phyloP scores from a whole-genome alignment of 306 rosid genomes.

The Quillaja saponaria region DNA sequence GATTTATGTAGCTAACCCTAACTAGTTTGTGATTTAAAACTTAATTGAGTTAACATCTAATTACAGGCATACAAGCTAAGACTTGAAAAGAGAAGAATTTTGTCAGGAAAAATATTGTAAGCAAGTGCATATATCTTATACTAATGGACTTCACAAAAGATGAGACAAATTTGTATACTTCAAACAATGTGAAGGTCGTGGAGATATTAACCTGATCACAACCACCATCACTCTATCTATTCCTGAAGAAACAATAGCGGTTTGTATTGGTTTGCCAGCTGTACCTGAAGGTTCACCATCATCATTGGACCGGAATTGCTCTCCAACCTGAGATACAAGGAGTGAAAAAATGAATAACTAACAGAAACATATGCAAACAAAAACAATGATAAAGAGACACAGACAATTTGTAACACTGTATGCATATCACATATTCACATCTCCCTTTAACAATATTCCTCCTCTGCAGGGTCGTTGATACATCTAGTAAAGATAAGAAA shows the following conservation, averaged over 20 bases:
- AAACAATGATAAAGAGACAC: background rate
- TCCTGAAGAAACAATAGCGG: slow-evolving; percentile 85
- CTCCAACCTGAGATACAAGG: slow-evolving; percentile 65
- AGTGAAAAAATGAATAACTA: too few relatives aligned
- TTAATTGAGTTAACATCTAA: too few relatives aligned
- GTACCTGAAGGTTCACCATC: slow-evolving; percentile 96
- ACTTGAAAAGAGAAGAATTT: background rate
- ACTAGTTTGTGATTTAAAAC: too few relatives aligned
- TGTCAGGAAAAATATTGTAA: background rate
- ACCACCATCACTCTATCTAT: slow-evolving; percentile 96
- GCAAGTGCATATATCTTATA: background rate
- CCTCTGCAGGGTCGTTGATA: slow-evolving; percentile 9
- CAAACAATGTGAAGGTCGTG: slow-evolving; percentile 14
- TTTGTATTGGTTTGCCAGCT: slow-evolving; percentile 86
- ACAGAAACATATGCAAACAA: too few relatives aligned
- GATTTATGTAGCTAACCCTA: too few relatives aligned
- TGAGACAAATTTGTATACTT: slow-evolving; percentile 5
- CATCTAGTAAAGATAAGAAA: slow-evolving; percentile 2
- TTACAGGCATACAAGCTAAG: slow-evolving; percentile 3
- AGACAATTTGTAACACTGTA: slow-evolving; percentile 5
- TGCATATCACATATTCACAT: slow-evolving; percentile 1
- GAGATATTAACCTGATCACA: slow-evolving; percentile 68
- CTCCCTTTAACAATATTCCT: slow-evolving; percentile 12
- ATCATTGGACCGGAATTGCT: slow-evolving; percentile 88
- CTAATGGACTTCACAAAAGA: slow-evolving; percentile 14